Conservation (phyloP, 768 basidiomycete genomes). For the Tulasnella sp. region DNA sequence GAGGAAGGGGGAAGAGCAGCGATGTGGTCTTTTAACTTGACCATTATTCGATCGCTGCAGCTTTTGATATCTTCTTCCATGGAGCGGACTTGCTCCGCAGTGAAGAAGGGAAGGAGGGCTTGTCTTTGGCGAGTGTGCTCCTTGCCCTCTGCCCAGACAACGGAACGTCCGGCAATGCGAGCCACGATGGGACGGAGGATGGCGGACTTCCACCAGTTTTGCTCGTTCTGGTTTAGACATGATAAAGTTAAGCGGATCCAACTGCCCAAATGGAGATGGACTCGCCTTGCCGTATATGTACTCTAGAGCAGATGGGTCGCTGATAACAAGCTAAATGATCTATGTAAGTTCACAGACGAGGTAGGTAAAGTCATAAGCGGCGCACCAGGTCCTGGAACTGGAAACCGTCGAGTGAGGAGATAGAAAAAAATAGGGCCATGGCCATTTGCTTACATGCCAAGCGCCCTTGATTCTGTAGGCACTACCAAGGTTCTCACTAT, state of each 20-base stretch:
- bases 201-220: slow-evolving; percentile 5
- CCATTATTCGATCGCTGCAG: slow-evolving; percentile 18
- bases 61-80: slow-evolving; percentile 25
- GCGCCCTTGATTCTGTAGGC: not conserved
- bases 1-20: not conserved
- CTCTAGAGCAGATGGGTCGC: slow-evolving; percentile 33
- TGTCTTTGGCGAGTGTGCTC: slow-evolving; percentile 39
- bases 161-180: slow-evolving; percentile 39
- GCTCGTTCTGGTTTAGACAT: not conserved
- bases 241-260: not conserved
- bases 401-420: not conserved
- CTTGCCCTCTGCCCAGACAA: slow-evolving; percentile 43
- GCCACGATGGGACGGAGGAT: slow-evolving; percentile 39
- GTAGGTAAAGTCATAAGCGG: slow-evolving; percentile 17
- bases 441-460: not conserved
- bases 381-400: not conserved
- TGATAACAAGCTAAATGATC: slow-evolving; percentile 32
- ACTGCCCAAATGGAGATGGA: not conserved
- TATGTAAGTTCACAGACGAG: not conserved
- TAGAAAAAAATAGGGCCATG: not conserved
- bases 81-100: slow-evolving; percentile 30
- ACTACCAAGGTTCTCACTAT: not conserved
- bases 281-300: slow-evolving; percentile 31
- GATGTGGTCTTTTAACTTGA: not conserved
- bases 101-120: slow-evolving; percentile 32